A percentile compares a stretch with the other conserved stretches of the same genome.
Conservation (phyloP, 352 stramenopile genomes). For the Phytophthora fragariae region DNA sequence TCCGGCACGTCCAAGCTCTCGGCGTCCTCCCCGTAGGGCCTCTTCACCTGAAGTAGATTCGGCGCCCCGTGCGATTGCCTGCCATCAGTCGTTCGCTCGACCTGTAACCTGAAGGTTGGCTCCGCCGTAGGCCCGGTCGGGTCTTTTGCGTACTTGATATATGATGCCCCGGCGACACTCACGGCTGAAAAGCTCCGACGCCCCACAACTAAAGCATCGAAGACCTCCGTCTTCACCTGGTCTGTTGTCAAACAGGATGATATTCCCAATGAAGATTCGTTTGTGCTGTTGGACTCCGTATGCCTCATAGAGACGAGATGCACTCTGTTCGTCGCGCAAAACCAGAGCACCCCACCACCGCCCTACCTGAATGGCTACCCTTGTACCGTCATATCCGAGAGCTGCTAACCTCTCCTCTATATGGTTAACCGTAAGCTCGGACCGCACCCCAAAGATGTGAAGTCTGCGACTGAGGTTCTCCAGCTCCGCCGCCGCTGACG, state of each 20-base stretch:
- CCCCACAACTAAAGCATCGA: constrained; percentile 5
- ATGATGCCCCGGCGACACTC: neutral
- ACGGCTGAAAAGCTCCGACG: constrained; percentile 1
- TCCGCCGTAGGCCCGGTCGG: neutral
- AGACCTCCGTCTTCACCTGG: constrained; percentile 8
- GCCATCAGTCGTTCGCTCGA: neutral
- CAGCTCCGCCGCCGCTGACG: constrained; percentile 6
- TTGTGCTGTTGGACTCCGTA: constrained; percentile 4
- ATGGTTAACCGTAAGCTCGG: constrained; percentile 5
- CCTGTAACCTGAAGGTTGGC: constrained; percentile 1
- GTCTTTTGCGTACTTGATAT: neutral
- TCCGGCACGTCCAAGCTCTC: neutral
- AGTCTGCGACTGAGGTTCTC: constrained; percentile 6
- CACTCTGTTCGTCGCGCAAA: constrained; percentile 9
- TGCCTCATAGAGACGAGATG: constrained; percentile 6
- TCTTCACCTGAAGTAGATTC: neutral
- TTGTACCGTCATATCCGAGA: constrained; percentile 5
- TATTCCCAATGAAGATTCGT: constrained; percentile 10
- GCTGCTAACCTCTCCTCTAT: constrained; percentile 5
- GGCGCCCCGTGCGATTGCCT: constrained; percentile 3
- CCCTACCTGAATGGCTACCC: constrained; percentile 1
- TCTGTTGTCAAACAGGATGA: constrained; percentile 5
- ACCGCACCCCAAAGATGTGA: constrained; percentile 7
- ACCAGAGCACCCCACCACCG: constrained; percentile 1
- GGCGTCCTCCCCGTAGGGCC: neutral